Conservation (phyloP, 2,329 filamentous ascomycete species). For the Pseudogymnoascus sp. region DNA sequence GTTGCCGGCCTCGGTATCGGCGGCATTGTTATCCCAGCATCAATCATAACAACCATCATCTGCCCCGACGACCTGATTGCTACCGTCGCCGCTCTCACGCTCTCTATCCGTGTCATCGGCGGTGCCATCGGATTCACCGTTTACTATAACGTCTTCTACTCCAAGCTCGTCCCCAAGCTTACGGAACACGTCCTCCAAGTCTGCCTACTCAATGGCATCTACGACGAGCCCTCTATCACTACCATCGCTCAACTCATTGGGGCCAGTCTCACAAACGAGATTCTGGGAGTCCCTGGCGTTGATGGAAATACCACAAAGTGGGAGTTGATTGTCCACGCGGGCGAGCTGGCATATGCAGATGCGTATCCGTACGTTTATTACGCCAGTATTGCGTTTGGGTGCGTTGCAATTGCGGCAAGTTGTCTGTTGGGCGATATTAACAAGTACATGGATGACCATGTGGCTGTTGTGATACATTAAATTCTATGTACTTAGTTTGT, state of each 20-base stretch:
- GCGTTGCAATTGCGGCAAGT: constrained; percentile 47
- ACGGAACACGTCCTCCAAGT: constrained; percentile 17
- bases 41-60: constrained; percentile 62
- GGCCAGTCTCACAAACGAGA: constrained; percentile 21
- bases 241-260: constrained; percentile 29
- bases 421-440: constrained; percentile 53
- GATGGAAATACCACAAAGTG: constrained; percentile 43
- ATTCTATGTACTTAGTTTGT: neutral
- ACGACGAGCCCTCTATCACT: constrained; percentile 36
- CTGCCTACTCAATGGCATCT: constrained; percentile 19
- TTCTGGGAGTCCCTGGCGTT: constrained; percentile 45
- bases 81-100: constrained; percentile 59
- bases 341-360: constrained; percentile 45
- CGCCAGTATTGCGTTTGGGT: constrained; percentile 55
- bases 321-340: constrained; percentile 46
- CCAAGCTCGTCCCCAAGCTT: constrained; percentile 31
- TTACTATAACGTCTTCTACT: constrained; percentile 47
- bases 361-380: constrained; percentile 57
- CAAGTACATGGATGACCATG: constrained; percentile 51
- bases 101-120: constrained; percentile 63
- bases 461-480: constrained; percentile 39
- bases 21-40: constrained; percentile 60
- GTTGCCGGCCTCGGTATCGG: constrained; percentile 59
- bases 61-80: constrained; percentile 65
- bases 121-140: constrained; percentile 58